phyloP scores from a whole-genome alignment of 352 stramenopile genomes.

The Aphanomyces stellatus region DNA sequence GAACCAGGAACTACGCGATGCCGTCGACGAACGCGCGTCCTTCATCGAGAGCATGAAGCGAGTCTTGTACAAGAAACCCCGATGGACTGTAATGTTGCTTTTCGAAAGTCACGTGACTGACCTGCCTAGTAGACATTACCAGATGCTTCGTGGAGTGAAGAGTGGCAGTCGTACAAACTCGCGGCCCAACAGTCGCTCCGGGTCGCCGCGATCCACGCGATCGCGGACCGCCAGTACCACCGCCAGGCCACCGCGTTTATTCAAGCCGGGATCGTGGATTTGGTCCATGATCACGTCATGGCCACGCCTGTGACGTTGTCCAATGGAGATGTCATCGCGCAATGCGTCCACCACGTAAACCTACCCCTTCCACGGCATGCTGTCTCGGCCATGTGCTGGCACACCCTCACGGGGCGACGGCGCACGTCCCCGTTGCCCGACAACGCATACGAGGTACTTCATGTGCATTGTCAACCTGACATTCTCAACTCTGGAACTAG shows the following conservation, averaged over 20 bases:
- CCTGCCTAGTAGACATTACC: not conserved
- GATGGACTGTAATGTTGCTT: conserved; percentile 1
- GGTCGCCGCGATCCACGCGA: not conserved
- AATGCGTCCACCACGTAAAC: not conserved
- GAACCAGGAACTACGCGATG: not conserved
- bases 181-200: not conserved
- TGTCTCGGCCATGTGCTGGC: not conserved
- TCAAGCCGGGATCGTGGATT: not conserved
- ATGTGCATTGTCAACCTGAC: not conserved
- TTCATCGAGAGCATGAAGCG: conserved; percentile 6
- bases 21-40: not conserved
- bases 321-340: not conserved
- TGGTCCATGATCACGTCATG: not conserved
- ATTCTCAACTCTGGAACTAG: too few relatives aligned
- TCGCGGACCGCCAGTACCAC: not conserved
- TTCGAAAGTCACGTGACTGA: not conserved
- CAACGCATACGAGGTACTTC: not conserved
- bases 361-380: not conserved
- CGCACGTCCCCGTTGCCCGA: not conserved
- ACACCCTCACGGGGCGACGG: not conserved
- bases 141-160: not conserved
- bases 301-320: not conserved
- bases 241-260: not conserved
- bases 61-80: conserved; percentile 11
- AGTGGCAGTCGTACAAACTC: not conserved